Conservation (phyloP, 768 basidiomycete species). For the Phlegmacium glaucopus region DNA sequence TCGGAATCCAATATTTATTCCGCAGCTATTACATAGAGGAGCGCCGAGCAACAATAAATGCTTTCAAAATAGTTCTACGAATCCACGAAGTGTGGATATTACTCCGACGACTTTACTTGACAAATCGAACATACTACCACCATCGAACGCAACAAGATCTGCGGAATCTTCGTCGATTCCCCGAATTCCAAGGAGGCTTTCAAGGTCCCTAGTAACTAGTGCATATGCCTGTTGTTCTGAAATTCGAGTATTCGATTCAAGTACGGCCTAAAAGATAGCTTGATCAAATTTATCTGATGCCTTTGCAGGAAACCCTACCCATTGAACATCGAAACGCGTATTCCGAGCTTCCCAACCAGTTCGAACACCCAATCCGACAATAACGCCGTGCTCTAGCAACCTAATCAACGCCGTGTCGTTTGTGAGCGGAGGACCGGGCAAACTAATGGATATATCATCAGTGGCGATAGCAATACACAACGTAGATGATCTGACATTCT, state of each 20-base stretch:
- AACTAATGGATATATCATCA: conserved; percentile 28
- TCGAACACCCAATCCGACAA: conserved; percentile 66
- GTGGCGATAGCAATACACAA: not conserved
- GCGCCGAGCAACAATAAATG: not conserved
- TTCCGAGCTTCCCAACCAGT: conserved; percentile 75
- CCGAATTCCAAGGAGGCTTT: conserved; percentile 35
- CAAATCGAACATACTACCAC: conserved; percentile 55
- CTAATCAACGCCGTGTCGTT: conserved; percentile 57
- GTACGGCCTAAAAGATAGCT: conserved; percentile 32
- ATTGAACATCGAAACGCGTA: conserved; percentile 73
- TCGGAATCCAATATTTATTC: conserved; percentile 3
- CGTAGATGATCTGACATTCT: conserved; percentile 48
- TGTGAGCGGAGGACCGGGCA: conserved; percentile 75
- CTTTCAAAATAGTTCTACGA: conserved; percentile 50
- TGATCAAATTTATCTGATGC: too few relatives aligned
- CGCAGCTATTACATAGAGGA: not conserved
- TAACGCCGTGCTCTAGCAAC: conserved; percentile 71
- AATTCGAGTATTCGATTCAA: conserved; percentile 45
- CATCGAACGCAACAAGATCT: conserved; percentile 61
- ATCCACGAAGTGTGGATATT: conserved; percentile 45
- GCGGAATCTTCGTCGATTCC: conserved; percentile 37
- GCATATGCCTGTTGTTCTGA: conserved; percentile 37
- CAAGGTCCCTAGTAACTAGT: conserved; percentile 44
- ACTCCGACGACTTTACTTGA: conserved; percentile 55
- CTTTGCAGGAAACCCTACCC: conserved; percentile 47